A percentile compares a stretch with the other conserved stretches of the same genome.
phyloP scores from a whole-genome alignment of 148 eudicot genomes.

The Fagopyrum esculentum region DNA sequence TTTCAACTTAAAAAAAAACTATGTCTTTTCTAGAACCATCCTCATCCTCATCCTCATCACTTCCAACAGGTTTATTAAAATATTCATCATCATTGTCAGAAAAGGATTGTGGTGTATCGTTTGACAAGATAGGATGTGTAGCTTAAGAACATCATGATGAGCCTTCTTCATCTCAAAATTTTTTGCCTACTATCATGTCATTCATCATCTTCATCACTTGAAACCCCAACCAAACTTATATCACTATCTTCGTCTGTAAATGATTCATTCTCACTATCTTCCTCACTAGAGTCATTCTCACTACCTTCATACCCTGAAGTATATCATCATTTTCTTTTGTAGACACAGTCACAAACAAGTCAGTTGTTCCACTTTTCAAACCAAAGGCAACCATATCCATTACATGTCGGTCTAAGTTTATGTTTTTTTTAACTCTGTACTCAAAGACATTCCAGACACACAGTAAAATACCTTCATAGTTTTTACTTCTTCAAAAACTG shows the following conservation, averaged over 20 bases:
- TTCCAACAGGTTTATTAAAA: not conserved
- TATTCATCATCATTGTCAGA: not conserved
- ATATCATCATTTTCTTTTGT: not conserved
- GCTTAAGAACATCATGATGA: no score
- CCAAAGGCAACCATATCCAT: not conserved
- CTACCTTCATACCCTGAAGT: not conserved
- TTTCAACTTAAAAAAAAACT: not conserved
- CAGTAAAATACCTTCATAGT: not conserved
- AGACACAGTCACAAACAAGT: not conserved
- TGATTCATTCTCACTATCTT: not conserved
- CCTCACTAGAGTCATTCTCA: not conserved
- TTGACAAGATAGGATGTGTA: not conserved
- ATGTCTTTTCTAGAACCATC: not conserved
- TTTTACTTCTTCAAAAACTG: not conserved
- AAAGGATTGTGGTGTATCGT: not conserved
- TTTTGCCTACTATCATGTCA: no score
- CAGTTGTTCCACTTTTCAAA: not conserved
- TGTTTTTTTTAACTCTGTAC: not conserved
- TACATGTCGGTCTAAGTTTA: not conserved
- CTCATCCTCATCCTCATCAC: not conserved
- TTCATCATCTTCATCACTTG: no score
- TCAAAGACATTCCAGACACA: not conserved
- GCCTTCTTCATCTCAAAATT: no score
- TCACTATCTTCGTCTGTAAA: not conserved
- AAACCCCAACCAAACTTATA: no score